These are phyloP conservation scores for Coprinopsis cinerea DNA, from an alignment of 768 basidiomycete species.

Conservation along the genomic window DNA sequence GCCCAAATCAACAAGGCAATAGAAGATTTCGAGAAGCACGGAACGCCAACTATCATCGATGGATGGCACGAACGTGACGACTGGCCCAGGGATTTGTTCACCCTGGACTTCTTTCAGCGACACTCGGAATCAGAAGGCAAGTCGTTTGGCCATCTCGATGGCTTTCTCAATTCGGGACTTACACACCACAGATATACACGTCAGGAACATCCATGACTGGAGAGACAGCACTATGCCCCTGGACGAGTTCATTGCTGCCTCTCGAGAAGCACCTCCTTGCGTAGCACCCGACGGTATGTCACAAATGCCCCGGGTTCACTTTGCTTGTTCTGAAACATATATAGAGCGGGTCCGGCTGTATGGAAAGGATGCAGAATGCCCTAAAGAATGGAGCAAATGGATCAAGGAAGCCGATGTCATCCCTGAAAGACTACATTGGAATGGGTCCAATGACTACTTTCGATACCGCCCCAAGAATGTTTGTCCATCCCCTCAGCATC, in stretches of 20 bases:
- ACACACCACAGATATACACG: slow-evolving; percentile 43
- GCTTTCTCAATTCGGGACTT: not conserved
- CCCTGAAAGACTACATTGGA: slow-evolving; percentile 47
- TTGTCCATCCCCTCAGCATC: slow-evolving; percentile 14
- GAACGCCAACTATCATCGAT: slow-evolving; percentile 59
- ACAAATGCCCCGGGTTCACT: too few relatives aligned
- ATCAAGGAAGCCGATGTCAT: slow-evolving; percentile 40
- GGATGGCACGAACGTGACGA: slow-evolving; percentile 46
- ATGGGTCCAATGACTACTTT: slow-evolving; percentile 52
- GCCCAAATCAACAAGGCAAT: slow-evolving; percentile 34
- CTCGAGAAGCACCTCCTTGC: slow-evolving; percentile 29
- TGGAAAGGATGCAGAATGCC: slow-evolving; percentile 75
- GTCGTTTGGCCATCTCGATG: not conserved
- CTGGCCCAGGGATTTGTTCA: slow-evolving; percentile 57
- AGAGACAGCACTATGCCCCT: slow-evolving; percentile 48
- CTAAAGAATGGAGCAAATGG: slow-evolving; percentile 59
- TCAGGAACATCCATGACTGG: slow-evolving; percentile 58
- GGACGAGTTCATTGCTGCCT: slow-evolving; percentile 44
- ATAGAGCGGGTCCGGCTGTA: slow-evolving; percentile 47
- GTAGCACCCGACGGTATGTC: slow-evolving; percentile 32
- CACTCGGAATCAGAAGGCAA: slow-evolving; percentile 17
- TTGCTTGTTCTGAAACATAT: too few relatives aligned
- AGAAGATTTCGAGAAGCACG: slow-evolving; percentile 39
- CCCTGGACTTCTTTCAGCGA: slow-evolving; percentile 44
- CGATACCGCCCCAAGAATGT: slow-evolving; percentile 50